Evolutionary conservation across 768 basidiomycete species (phyloP).

Genomic region (Lactifluus piperatus): DNA sequence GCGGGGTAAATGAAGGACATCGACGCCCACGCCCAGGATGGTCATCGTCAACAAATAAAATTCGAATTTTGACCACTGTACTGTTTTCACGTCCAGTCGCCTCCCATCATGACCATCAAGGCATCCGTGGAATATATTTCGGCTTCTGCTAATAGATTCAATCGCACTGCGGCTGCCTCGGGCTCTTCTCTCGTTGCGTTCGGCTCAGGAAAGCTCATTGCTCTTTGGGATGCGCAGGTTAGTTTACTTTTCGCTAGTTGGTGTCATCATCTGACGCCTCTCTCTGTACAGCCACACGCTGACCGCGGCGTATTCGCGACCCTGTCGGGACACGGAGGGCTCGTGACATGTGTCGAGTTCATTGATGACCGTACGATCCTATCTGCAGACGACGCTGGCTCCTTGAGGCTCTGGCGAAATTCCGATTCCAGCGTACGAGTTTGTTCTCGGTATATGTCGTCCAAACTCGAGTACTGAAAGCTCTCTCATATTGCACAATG

Average conservation of each 20-base stretch:
- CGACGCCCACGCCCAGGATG: slow-evolving; percentile 69
- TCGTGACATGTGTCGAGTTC: slow-evolving; percentile 74
- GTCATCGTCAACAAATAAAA: slow-evolving; percentile 31
- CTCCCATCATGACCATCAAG: slow-evolving; percentile 8
- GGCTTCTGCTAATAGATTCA: slow-evolving; percentile 40
- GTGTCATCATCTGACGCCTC: slow-evolving; percentile 1
- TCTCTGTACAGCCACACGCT: slow-evolving; percentile 9
- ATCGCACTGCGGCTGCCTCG: slow-evolving; percentile 31
- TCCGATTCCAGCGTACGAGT: slow-evolving; percentile 28
- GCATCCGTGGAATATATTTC: slow-evolving; percentile 33
- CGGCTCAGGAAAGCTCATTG: slow-evolving; percentile 46
- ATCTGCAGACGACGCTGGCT: slow-evolving; percentile 72
- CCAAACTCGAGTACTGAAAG: slow-evolving; percentile 14
- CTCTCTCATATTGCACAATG: slow-evolving; percentile 14
- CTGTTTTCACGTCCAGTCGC: background rate
- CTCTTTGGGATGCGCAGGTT: slow-evolving; percentile 51
- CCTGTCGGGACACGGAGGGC: slow-evolving; percentile 63
- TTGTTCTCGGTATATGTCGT: slow-evolving; percentile 30
- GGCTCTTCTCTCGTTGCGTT: slow-evolving; percentile 40
- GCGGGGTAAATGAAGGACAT: slow-evolving; percentile 63
- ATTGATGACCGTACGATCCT: slow-evolving; percentile 42
- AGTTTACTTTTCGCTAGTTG: slow-evolving; percentile 21
- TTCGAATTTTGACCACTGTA: background rate
- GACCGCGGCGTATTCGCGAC: slow-evolving; percentile 57
- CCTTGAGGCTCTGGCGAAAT: slow-evolving; percentile 51